These are phyloP conservation scores for Inonotus obliquus DNA, from an alignment of 1,284 basidiomycete genomes.

Conservation along the genomic window DNA sequence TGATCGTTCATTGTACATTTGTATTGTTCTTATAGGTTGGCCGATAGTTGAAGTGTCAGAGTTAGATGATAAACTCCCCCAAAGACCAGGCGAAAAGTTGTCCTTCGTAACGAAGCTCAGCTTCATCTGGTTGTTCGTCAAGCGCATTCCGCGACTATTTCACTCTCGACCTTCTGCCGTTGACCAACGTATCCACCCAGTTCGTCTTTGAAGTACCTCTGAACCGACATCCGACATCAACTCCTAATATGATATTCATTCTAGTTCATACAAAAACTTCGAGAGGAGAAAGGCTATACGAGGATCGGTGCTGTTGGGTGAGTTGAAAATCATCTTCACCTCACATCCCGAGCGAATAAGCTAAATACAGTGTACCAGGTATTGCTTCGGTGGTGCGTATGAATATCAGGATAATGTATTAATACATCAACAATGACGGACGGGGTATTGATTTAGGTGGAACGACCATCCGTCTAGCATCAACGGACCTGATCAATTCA, in stretches of 20 bases:
- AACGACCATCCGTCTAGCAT: conserved; percentile 37
- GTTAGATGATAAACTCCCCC: conserved; percentile 34
- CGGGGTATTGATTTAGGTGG: conserved; percentile 23
- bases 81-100: conserved; percentile 37
- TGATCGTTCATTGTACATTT: conserved; percentile 20
- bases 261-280: conserved; percentile 47
- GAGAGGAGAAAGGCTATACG: conserved; percentile 48
- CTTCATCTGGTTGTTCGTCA: conserved; percentile 28
- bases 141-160: conserved; percentile 31
- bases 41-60: conserved; percentile 35
- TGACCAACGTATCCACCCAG: conserved; percentile 32
- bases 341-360: too few relatives aligned
- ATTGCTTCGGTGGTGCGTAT: conserved; percentile 53
- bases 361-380: conserved; percentile 30
- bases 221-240: background rate
- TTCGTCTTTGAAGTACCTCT: conserved; percentile 18
- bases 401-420: conserved; percentile 23
- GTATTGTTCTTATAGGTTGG: conserved; percentile 29
- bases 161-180: conserved; percentile 38
- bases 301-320: conserved; percentile 60
- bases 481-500: conserved; percentile 38
- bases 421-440: background rate
- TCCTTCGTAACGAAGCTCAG: conserved; percentile 31
- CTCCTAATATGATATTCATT: background rate
- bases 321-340: conserved; percentile 16